Base-by-base conservation (phyloP, 2,329 filamentous ascomycete species). In the Huntiella savannae region DNA sequence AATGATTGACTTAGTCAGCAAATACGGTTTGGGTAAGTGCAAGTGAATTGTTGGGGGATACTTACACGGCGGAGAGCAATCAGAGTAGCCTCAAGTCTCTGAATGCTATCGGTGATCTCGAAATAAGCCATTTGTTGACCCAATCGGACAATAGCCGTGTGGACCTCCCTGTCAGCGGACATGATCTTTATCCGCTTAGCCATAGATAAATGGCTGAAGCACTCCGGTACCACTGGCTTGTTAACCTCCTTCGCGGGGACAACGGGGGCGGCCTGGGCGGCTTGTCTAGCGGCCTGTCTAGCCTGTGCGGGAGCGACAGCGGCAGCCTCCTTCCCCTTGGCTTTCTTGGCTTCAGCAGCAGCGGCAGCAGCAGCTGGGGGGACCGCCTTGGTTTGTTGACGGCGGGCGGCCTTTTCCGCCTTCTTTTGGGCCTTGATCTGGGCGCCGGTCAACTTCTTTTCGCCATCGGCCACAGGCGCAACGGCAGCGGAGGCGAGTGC, bases 121-220 rank as follows among this genome's bases (percentile, higher is more conserved):
- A 95, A 96, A 50, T 78, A 79, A 55, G 80, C 82, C 71, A 96
- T 86, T 62, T 95, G 84, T 59, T 96, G 74, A 6, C 88, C 91
- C 40, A 96, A 67, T 1, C 82, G 77, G 52, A 95, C 66, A 2
- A 98, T 77, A 1, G 82, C 77, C 2, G 87, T 86, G 59, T 96
- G 84, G 15, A 96, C 84, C 68, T 82, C 64, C 74, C 79, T 65
- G 72, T 82, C 68, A 66, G 83, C 59, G 51, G 73, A 65, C 3
- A 68, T 66, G 51, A 71, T 65, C 13, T 64, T 58, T 55, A 73
- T 66, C 52, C 71, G 65, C 59, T 64, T 69, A 15, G 73, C 71
- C 61, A 82, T 79, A 56, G 83, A 81, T 45, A 93, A 62, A 62
- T 94, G 86, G 55, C 83, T 82, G 63, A 95, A 92, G 57, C 63